phyloP scores from a whole-genome alignment of 257 asterid species.

The Perilla frutescens region DNA sequence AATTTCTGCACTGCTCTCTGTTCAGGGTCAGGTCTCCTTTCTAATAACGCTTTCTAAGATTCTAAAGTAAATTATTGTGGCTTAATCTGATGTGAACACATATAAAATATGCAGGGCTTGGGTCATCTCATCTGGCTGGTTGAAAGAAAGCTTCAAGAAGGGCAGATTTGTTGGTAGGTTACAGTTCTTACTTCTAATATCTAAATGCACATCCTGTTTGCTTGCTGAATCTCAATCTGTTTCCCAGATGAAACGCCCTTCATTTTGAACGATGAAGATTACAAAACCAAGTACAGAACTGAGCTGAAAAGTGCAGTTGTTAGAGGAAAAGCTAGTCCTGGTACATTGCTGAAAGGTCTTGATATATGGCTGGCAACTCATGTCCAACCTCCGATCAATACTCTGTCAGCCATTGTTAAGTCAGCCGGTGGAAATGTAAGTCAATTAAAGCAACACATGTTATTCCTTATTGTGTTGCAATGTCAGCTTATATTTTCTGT shows the following conservation, averaged over 20 bases:
- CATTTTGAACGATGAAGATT: constrained; percentile 73
- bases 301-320: constrained; percentile 70
- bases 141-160: constrained; percentile 81
- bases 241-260: constrained; percentile 81
- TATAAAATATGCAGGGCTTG: constrained; percentile 67
- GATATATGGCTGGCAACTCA: constrained; percentile 75
- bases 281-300: constrained; percentile 52
- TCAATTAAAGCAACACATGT: constrained; percentile 3
- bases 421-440: constrained; percentile 95
- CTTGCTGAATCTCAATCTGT: constrained; percentile 17
- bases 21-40: constrained; percentile 76
- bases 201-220: constrained; percentile 1
- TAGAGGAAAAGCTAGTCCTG: constrained; percentile 62
- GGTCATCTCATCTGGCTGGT: constrained; percentile 87
- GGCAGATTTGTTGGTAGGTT: constrained; percentile 75
- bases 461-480: not conserved
- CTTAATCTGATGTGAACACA: not conserved
- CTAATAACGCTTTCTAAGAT: constrained; percentile 20
- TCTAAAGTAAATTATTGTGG: constrained; percentile 3
- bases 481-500: not conserved
- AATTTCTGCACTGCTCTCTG: constrained; percentile 93
- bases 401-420: constrained; percentile 61
- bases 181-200: constrained; percentile 6
- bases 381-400: constrained; percentile 67
- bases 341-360: constrained; percentile 69